Evolutionary conservation across 73 alveolate species (phyloP).

Genomic region (Paramecium bursaria): DNA sequence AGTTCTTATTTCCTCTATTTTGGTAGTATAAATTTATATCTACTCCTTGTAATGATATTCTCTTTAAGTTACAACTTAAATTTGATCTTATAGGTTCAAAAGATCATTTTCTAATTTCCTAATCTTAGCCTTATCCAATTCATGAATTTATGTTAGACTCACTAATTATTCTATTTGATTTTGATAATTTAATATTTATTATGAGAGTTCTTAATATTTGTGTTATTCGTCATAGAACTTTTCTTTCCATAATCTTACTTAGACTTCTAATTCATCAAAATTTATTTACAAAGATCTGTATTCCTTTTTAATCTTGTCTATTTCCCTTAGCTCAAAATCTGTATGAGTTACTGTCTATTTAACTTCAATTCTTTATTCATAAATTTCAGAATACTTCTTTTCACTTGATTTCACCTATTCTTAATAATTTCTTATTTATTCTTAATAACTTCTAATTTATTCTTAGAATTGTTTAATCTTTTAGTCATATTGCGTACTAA

Average conservation of each 20-base stretch:
- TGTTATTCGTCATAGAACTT: slow-evolving; percentile 37
- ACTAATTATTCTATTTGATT: not conserved
- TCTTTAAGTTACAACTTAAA: not conserved
- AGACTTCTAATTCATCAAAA: not conserved
- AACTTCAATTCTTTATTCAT: slow-evolving; percentile 10
- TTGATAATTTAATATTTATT: not conserved
- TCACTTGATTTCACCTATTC: not conserved
- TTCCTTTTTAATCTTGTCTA: slow-evolving; percentile 24
- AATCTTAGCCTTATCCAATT: not conserved
- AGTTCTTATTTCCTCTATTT: not conserved
- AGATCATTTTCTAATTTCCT: not conserved
- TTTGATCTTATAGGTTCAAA: not conserved
- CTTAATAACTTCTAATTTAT: slow-evolving; percentile 1
- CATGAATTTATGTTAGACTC: not conserved
- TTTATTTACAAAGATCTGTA: not conserved
- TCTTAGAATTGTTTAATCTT: not conserved
- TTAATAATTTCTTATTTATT: not conserved
- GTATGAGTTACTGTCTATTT: not conserved
- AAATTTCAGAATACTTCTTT: not conserved
- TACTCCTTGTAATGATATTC: slow-evolving; percentile 4
- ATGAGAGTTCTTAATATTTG: slow-evolving; percentile 18
- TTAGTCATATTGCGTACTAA: not conserved
- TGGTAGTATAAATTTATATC: not conserved
- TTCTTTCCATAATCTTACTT: slow-evolving; percentile 47
- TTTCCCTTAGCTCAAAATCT: not conserved